Base-by-base conservation (phyloP, 108 stramenopile species). In the Stephanodiscus minutulus region DNA sequence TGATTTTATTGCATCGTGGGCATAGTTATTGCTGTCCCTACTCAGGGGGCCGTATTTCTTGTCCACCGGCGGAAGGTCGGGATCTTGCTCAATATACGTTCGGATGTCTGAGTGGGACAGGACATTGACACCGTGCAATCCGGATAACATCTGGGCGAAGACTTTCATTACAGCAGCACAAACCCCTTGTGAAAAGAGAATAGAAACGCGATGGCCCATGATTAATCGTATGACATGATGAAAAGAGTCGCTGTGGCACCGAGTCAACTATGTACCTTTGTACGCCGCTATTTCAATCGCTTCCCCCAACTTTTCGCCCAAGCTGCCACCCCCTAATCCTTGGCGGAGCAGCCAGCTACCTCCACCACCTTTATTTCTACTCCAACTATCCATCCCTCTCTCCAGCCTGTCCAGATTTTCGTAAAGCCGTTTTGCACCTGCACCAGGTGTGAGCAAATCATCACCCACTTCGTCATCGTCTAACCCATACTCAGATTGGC, bases 291-390 rank as follows among this genome's bases (percentile, higher is more conserved):
- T 89, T 84, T 96, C 95, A 15, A 83, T 86, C 0, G 85, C 76
- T 74, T 93, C 88, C 13, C 95, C 95, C 20, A 96, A 83, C 59
- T 92, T 93, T 72, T 91, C 92, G 24, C 95, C 95, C 35, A 93
- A 76, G 31, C 85, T 89, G 10, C 80, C 79, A 61, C 88, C 87
- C 2, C 88, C 87, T 48, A 96, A 65, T 8, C 87, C 84, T 48
- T 89, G 86, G 13, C 92, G 87, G 22, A 93, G 69, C 12, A 96
- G 54, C 95, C 95, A 96, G 61, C 86, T 91, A n/a, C 95, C 92
- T 22, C 88, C 85, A 12, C 84, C 85, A n/a, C 79, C 79, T 63
- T 82, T 81, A 17, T 70, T 67, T 21, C 33, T 59, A 4, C 47
- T 57, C 25, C 64, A 48, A 37, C 57, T 53, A 25, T 83, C 49